Evolutionary conservation across 2,329 filamentous ascomycete species (phyloP).

Genomic region (Colletotrichum coccodes): DNA sequence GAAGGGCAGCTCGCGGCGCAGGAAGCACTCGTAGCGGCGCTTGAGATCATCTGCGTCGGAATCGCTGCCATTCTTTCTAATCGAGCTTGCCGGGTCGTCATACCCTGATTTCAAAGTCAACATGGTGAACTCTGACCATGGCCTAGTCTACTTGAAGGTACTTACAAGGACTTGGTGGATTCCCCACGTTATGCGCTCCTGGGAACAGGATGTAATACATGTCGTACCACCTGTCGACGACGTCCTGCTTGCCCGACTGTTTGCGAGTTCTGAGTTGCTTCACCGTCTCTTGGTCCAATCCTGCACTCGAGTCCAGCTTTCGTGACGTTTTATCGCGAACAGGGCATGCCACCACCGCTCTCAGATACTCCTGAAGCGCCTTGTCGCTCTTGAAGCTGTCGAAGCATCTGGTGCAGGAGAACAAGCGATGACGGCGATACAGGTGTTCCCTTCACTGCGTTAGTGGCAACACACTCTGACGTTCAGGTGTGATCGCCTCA

Average conservation of each 20-base stretch:
- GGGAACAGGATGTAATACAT: constrained; percentile 48
- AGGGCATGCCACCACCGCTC: constrained; percentile 37
- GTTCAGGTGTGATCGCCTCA: neutral
- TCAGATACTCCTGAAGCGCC: constrained; percentile 43
- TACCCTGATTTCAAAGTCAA: constrained; percentile 41
- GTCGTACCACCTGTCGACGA: constrained; percentile 49
- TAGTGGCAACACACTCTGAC: neutral
- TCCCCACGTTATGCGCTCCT: constrained; percentile 18
- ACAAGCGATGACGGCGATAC: constrained; percentile 47
- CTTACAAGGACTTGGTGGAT: constrained; percentile 31
- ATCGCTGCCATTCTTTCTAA: constrained; percentile 32
- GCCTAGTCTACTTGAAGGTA: neutral
- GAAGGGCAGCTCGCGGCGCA: constrained; percentile 45
- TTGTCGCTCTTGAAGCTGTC: constrained; percentile 43
- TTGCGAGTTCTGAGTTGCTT: constrained; percentile 44
- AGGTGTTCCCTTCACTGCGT: constrained; percentile 53
- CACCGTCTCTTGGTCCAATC: constrained; percentile 46
- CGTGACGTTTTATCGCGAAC: constrained; percentile 27
- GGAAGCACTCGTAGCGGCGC: constrained; percentile 34
- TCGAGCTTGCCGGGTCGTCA: constrained; percentile 35
- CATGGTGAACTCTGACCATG: too few species aligned
- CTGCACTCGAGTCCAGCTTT: constrained; percentile 39
- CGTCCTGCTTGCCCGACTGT: constrained; percentile 38
- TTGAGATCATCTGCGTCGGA: neutral
- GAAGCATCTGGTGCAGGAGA: constrained; percentile 47